Base-by-base conservation (phyloP, 2,329 filamentous ascomycete genomes). In the Sarocladium brachiariae region DNA sequence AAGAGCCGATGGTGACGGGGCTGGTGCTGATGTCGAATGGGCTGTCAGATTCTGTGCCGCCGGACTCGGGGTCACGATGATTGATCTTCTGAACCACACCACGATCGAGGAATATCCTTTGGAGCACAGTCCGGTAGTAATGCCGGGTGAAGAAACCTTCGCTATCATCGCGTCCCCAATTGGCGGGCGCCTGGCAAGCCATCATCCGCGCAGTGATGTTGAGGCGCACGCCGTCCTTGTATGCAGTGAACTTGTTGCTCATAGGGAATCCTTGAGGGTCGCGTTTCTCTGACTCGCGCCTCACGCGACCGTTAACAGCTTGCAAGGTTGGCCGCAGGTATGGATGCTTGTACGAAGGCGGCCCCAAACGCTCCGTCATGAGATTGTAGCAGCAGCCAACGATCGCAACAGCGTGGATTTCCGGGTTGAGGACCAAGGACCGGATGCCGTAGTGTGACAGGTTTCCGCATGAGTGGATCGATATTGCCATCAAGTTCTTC, bases 341-440 rank as follows among this genome's bases (percentile, higher is more conserved):
- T 1, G 89, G 85, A 18, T 89, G 77, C 65, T 96, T 96, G 73
- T 88, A 92, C 0, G 89, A 90, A 16, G 89, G 86, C 2, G 90
- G 88, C 0, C 89, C 88, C 11, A 96, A 79, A 52, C 88, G 83
- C 68, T 97, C 93, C 0, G 92, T 96, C 58, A 97, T 73, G 5
- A 97, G 81, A 61, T 99, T 99, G 75, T 99, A 97, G 75, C 93
- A 99, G 73, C 93, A 99, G 43, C 93, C 93, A 53, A 99, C 89
- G 63, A 99, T 91, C 52, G 92, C 92, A 19, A 97, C 86, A n/a
- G 90, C 89, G 27, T 83, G 81, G 51, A 97, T 91, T 4, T 83
- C 80, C 0, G 87, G 85, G 63, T 96, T 97, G 52, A 95, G 70
- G 2, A 91, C 70, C 18, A 99, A 78, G 1, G 92, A 95, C 13